phyloP scores from a whole-genome alignment of 805 yeast genomes.

The Yarrowia osloensis region DNA sequence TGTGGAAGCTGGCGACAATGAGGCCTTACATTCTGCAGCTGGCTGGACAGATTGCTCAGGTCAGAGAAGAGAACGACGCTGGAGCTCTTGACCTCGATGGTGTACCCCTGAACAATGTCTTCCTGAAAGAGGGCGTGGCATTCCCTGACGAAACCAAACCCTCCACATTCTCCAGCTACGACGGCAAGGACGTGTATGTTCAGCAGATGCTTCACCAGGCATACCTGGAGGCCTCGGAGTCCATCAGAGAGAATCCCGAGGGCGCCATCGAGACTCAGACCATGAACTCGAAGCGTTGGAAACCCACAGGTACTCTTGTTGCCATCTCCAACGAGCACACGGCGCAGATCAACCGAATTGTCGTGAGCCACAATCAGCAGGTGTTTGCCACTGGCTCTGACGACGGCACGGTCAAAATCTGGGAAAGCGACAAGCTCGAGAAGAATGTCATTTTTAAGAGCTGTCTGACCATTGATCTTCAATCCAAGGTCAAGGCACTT shows the following conservation, averaged over 20 bases:
- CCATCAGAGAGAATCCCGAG: slow-evolving; percentile 12
- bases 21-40: slow-evolving; percentile 61
- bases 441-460: slow-evolving; percentile 51
- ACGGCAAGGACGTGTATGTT: slow-evolving; percentile 67
- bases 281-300: slow-evolving; percentile 36
- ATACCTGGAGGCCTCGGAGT: slow-evolving; percentile 45
- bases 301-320: slow-evolving; percentile 56
- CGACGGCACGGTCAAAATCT: slow-evolving; percentile 68
- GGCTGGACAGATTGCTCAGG: slow-evolving; percentile 31
- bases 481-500: slow-evolving; percentile 37
- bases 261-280: slow-evolving; percentile 9
- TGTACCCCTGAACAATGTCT: slow-evolving; percentile 15
- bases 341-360: slow-evolving; percentile 59
- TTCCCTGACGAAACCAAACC: slow-evolving; percentile 19
- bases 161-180: slow-evolving; percentile 50
- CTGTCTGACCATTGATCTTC: slow-evolving; percentile 38
- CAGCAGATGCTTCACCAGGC: slow-evolving; percentile 56
- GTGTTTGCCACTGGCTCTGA: slow-evolving; percentile 79
- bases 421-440: slow-evolving; percentile 73
- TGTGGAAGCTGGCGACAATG: slow-evolving; percentile 80
- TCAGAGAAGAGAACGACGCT: slow-evolving; percentile 6
- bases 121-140: slow-evolving; percentile 2
- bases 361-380: slow-evolving; percentile 60
- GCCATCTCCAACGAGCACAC: slow-evolving; percentile 65
- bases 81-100: slow-evolving; percentile 13